Percentiles rank a stretch among this genome's conserved stretches.
Conservation (phyloP, 23 red algal genomes). For the Gracilaria caudata region DNA sequence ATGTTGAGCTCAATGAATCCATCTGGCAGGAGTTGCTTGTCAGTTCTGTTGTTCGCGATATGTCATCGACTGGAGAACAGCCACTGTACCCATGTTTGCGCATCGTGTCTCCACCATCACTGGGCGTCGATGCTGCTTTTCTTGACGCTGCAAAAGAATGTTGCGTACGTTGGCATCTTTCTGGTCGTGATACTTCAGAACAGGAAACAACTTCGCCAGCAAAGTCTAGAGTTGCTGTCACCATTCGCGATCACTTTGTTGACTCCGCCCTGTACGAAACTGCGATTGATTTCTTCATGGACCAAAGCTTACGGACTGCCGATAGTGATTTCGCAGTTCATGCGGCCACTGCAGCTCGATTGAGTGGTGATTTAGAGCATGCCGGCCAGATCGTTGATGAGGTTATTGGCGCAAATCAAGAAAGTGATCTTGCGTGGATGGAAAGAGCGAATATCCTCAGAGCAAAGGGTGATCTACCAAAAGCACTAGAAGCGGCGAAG, state of each 20-base stretch:
- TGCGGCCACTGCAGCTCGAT: constrained; percentile 46
- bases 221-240: constrained; percentile 55
- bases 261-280: constrained; percentile 56
- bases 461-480: constrained; percentile 43
- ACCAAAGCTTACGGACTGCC: background rate
- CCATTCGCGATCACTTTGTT: constrained; percentile 70
- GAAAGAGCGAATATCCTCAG: constrained; percentile 34
- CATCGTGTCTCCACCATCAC: constrained; percentile 62
- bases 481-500: constrained; percentile 66
- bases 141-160: constrained; percentile 43
- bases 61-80: constrained; percentile 65
- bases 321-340: constrained; percentile 34
- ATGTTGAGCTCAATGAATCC: constrained; percentile 32
- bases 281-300: constrained; percentile 70
- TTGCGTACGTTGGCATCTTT: constrained; percentile 67
- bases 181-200: constrained; percentile 39
- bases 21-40: constrained; percentile 74
- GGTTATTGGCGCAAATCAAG: constrained; percentile 10
- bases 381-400: constrained; percentile 29
- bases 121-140: constrained; percentile 57
- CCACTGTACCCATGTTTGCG: constrained; percentile 89
- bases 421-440: constrained; percentile 46
- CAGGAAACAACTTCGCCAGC: constrained; percentile 21
- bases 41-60: constrained; percentile 69
- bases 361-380: constrained; percentile 23